Conservation (phyloP, 179 eudicot species). For the Silene coronaria region DNA sequence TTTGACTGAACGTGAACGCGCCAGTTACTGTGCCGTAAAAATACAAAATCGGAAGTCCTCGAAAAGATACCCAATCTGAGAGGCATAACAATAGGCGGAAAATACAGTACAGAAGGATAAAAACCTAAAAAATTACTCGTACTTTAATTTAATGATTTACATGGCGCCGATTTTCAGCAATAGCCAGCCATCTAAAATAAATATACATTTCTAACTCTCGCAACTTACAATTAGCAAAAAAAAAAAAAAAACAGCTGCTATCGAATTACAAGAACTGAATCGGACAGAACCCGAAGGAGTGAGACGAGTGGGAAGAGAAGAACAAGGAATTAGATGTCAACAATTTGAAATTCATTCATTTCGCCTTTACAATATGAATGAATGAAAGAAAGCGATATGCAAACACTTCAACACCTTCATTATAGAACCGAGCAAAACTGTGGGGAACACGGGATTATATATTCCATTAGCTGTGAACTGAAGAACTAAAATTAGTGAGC, state of each 20-base stretch:
- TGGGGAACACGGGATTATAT: slow-evolving; percentile 5
- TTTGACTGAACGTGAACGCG: too few relatives aligned
- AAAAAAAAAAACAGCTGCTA: slow-evolving; percentile 20
- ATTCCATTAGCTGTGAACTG: background rate
- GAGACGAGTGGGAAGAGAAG: slow-evolving; percentile 9
- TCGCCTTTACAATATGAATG: too few relatives aligned
- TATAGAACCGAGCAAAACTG: slow-evolving; percentile 20
- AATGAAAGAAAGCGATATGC: slow-evolving; percentile 8
- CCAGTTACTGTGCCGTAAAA: too few relatives aligned
- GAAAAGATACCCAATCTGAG: too few relatives aligned
- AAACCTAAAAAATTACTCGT: slow-evolving; percentile 17
- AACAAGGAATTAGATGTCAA: slow-evolving; percentile 13
- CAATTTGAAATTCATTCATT: too few relatives aligned
- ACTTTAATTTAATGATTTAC: slow-evolving; percentile 57
- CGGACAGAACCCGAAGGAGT: background rate
- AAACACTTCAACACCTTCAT: slow-evolving; percentile 10
- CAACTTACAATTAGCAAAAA: slow-evolving; percentile 21
- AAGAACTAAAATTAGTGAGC: background rate
- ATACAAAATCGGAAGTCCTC: too few relatives aligned
- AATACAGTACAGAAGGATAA: background rate
- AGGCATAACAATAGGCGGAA: too few relatives aligned
- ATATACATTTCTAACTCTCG: slow-evolving; percentile 49
- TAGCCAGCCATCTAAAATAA: slow-evolving; percentile 41
- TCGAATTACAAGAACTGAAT: slow-evolving; percentile 24
- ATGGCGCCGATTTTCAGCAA: slow-evolving; percentile 36